Evolutionary conservation across 371 early-diverging fungal species (phyloP), one percentile per base, ranked within the genome.

Genomic region (Amoeboaphelidium protococcarum): DNA sequence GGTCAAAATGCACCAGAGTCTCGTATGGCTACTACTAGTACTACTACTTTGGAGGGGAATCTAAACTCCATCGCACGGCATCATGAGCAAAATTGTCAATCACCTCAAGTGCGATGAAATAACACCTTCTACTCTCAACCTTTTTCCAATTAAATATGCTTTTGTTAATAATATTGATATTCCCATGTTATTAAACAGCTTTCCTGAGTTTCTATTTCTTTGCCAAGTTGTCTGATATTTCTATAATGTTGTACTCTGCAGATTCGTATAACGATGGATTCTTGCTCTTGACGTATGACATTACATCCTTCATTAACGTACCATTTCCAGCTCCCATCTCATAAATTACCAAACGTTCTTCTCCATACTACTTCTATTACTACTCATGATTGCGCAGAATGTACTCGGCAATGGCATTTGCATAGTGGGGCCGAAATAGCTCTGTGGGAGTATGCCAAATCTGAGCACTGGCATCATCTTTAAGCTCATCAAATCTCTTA

Each of bases 401-500:
- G 51, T 88, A 80, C 47, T 78, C 77, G 2, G 90, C 95, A 49
- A 94, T 62, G 10, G 91, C 82, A 52, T 80, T 74, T 0, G 86
- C 89, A 59, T 84, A 87, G 74, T 75, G 82, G 13, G 88, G 86
- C 74, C 74, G 56, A 60, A 95, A 86, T 23, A 92, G 58, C 58
- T 92, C 92, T 0, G 89, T 85, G 2, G 92, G 87, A 2, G 96
- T 92, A 58, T 92, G 91, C 91, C 96, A 91, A 22, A 89, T 74
- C 61, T 90, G 92, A 52, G 80, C 61, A 0, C 82, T 55, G 25
- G 63, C 65, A 42, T 59, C 59, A 12, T 60, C 51, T 41, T 10
- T 3, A 2, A 19, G 13, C 2, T 24, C 26, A 57, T 87, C 90
- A 41, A 85, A 68, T 45, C 78, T 74, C 49, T 68, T 65, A 61